These are phyloP conservation scores for Talaromyces atroroseus DNA, from an alignment of 2,329 filamentous ascomycete genomes.

Conservation along the genomic window DNA sequence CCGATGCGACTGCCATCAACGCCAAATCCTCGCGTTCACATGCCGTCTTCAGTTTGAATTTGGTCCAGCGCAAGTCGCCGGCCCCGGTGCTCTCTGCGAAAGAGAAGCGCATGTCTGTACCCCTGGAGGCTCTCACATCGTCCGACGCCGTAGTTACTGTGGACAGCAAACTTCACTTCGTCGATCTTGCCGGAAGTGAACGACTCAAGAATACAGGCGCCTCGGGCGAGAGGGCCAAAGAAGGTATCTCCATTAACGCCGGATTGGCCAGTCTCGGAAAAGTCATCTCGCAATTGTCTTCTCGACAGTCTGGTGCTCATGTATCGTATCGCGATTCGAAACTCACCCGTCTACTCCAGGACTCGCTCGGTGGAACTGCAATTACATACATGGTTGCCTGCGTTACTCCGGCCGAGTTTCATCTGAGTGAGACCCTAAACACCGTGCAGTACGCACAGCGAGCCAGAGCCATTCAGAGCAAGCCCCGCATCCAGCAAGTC, in stretches of 20 bases:
- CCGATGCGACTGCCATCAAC: conserved; percentile 94
- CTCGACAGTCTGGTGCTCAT: conserved; percentile 77
- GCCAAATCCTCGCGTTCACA: conserved; percentile 96
- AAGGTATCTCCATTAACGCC: conserved; percentile 97
- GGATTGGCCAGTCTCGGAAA: conserved; percentile 92
- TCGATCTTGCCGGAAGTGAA: conserved; percentile 95
- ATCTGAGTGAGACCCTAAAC: conserved; percentile 94
- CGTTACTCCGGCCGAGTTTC: conserved; percentile 93
- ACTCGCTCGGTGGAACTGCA: conserved; percentile 92
- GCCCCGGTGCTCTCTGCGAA: conserved; percentile 45
- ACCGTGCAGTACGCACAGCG: conserved; percentile 96
- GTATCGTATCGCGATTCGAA: conserved; percentile 98
- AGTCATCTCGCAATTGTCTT: conserved; percentile 96
- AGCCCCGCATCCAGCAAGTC: conserved; percentile 88
- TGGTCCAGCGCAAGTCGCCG: conserved; percentile 67
- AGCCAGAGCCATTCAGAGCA: conserved; percentile 93
- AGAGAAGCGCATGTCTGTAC: conserved; percentile 84
- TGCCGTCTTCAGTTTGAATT: conserved; percentile 91
- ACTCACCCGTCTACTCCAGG: conserved; percentile 87
- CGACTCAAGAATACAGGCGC: conserved; percentile 95
- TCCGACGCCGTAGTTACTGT: conserved; percentile 67
- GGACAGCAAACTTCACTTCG: conserved; percentile 98
- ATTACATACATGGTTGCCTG: conserved; percentile 99
- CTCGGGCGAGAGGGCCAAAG: conserved; percentile 86
- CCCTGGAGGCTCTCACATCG: conserved; percentile 68